Base-by-base conservation (phyloP, 768 basidiomycete genomes). In the Russula sp. region DNA sequence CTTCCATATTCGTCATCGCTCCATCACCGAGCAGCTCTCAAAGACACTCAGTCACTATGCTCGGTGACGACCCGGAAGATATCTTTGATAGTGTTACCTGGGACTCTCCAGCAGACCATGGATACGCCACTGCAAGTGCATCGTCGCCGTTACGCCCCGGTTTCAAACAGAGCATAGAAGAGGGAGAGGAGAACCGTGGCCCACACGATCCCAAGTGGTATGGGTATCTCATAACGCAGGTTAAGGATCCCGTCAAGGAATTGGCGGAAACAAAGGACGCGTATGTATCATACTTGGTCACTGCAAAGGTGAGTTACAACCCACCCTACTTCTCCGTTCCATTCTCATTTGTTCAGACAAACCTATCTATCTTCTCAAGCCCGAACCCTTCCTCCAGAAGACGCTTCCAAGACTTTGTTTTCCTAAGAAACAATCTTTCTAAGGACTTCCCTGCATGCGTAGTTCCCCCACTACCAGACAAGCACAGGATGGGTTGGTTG, bases 361-460 rank as follows among this genome's bases (percentile, higher is more conserved):
- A 94, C 73, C 80, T 98, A 26, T 84, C 90, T 0, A 89, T 89
- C 74, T 98, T 91, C 81, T 87, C 90, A 2, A 82, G 84, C 5
- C 78, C 81, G 6, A 89, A 79, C 64, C 89, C 92, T 1, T 85
- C 86, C 2, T 80, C 90, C 18, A 85, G 97, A 56, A 83, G 97
- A 63, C 87, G 97, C 36, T 99, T 96, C 77, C 92, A 95, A 71
- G 97, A 99, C 76, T 99, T 99, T 76, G 90, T 92, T 42, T 98
- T 98, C 73, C 79, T 99, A 53, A 81, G 92, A 63, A 87, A 96
- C 52, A 85, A 96, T 70, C 83, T 99, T 28, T 84, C 85, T 13
- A 87, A 87, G 77, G 89, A 95, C 76, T 99, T 98, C 72, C 94
- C 94, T 3, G 97, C 97, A 61, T 96, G 94, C 71, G 94, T 99